Evolutionary conservation across 2,329 filamentous ascomycete genomes (phyloP).

Genomic region (Bisporella sp.): DNA sequence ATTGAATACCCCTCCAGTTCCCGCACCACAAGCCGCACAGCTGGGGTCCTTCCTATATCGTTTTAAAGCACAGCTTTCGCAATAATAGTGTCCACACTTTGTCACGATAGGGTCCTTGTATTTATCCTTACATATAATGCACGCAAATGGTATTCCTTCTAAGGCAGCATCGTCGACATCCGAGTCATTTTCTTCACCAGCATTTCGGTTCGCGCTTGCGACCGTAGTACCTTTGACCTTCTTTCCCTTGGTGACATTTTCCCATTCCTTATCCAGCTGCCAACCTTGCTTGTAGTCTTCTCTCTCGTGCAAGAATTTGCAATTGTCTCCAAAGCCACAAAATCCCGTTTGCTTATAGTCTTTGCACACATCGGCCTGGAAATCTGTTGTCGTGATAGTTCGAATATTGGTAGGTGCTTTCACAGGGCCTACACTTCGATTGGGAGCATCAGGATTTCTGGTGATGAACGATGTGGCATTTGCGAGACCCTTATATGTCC

Average conservation of each 20-base stretch:
- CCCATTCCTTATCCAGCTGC: constrained; percentile 94
- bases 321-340: constrained; percentile 40
- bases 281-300: constrained; percentile 86
- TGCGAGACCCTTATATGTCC: constrained; percentile 70
- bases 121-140: constrained; percentile 30
- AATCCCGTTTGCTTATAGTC: constrained; percentile 79
- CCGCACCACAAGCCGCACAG: constrained; percentile 78
- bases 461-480: constrained; percentile 67
- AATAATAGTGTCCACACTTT: constrained; percentile 94
- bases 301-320: constrained; percentile 72
- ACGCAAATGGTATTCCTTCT: constrained; percentile 29
- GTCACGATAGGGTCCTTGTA: constrained; percentile 66
- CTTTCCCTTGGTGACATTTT: constrained; percentile 69
- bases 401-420: constrained; percentile 87
- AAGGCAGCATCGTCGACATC: constrained; percentile 31
- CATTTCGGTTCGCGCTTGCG: constrained; percentile 25
- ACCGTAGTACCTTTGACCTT: constrained; percentile 50
- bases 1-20: constrained; percentile 88
- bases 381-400: constrained; percentile 85
- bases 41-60: constrained; percentile 80
- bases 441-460: constrained; percentile 70
- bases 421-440: constrained; percentile 70
- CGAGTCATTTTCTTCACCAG: constrained; percentile 35
- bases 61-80: constrained; percentile 79
- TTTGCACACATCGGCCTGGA: constrained; percentile 89